Base-by-base conservation (phyloP, 148 eudicot species). In the Limonium bicolor region DNA sequence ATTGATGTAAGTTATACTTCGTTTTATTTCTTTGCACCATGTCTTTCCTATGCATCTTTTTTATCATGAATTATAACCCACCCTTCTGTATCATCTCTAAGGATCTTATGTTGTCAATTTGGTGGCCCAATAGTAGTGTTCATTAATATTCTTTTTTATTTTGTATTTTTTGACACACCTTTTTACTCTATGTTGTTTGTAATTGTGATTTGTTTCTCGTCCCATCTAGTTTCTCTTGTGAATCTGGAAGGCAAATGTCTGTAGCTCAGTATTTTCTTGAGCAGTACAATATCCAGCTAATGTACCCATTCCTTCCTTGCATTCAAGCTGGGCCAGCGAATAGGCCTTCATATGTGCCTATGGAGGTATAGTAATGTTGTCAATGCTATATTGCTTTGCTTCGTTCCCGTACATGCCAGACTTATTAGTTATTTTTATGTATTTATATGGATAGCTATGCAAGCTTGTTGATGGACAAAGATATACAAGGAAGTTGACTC, bases 301-400 rank as follows among this genome's bases (percentile, higher is more conserved):
- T 5, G 4, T 63, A 10, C 50, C 58, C 73, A 3, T 10, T 7
- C 1, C 63, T 90, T 42, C 99, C 99, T 7, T 83, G 85, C 37
- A 20, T 90, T 52, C 70, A 69, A 43, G 58, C 68, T 16, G 97
- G 97, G 17, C 65, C 48, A 34, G 50, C 67, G 19, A 51, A 67
- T 45, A 80, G 50, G 50, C 67, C 87, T 41, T 59, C 52, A 0
- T 66, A 66, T 55, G 25, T 90, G 13, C 99, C 99, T 0, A 72
- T 84, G 88, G 99, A 90, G 99, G 99, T 88, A 23, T 47, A 36
- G 19, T 16, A 8, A 24, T 50, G 28, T 44, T 11, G 3, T 18
- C 23, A 1, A 18, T 21, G 6, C 24, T 38, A 11, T 8, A 3
- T 14, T 10, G 20, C 5, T 8, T 21, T n/a, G 13, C 10, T 20